Conservation (phyloP, 495 filamentous ascomycete species). For the Aspergillus mulundensis region DNA sequence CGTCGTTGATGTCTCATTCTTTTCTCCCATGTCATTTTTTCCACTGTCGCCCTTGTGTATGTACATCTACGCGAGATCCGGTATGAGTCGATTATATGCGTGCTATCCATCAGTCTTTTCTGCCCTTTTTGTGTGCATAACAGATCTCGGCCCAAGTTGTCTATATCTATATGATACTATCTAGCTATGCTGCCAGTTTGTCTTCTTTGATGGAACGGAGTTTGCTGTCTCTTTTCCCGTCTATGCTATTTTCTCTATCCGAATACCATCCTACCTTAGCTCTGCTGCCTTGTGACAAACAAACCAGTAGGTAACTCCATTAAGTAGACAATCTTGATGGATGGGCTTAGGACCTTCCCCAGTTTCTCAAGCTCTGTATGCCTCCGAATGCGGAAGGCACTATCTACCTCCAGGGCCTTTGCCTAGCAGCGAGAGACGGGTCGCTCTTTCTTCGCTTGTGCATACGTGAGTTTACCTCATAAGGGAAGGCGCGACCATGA, state of each 20-base stretch:
- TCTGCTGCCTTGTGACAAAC: too few species aligned
- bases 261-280: neutral
- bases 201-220: constrained; percentile 6
- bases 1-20: constrained; percentile 24
- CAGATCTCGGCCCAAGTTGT: neutral
- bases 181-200: neutral
- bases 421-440: too few species aligned
- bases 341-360: too few species aligned
- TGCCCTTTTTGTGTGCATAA: neutral
- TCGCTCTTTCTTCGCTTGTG: too few species aligned
- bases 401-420: too few species aligned
- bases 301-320: too few species aligned
- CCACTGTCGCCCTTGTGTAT: constrained; percentile 1
- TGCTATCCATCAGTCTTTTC: neutral
- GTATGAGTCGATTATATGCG: neutral
- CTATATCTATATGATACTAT: neutral
- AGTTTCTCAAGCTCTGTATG: too few species aligned
- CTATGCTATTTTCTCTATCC: neutral
- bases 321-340: neutral
- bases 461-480: too few species aligned
- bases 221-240: constrained; percentile 2
- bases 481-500: too few species aligned
- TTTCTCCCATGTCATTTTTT: neutral
- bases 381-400: too few species aligned
- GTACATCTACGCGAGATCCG: constrained; percentile 1